phyloP scores from a whole-genome alignment of 768 basidiomycete genomes.

The Suillus cothurnatus region DNA sequence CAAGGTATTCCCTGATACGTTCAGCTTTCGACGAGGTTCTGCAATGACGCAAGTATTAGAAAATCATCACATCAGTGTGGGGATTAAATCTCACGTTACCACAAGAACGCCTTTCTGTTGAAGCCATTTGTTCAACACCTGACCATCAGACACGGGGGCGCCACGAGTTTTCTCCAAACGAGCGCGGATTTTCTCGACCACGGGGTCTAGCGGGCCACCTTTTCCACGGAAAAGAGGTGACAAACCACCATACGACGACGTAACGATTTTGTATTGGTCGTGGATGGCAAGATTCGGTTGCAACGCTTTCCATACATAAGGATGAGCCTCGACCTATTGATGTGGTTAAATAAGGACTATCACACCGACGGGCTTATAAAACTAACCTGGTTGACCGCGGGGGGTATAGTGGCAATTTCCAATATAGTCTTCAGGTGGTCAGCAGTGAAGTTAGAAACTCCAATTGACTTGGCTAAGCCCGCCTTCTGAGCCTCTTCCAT shows the following conservation, averaged over 20 bases:
- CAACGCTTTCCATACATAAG: conserved; percentile 49
- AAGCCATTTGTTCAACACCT: conserved; percentile 34
- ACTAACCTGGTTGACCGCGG: conserved; percentile 56
- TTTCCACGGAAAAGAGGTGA: conserved; percentile 37
- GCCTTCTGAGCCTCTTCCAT: conserved; percentile 58
- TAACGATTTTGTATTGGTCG: conserved; percentile 40
- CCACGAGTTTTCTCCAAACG: conserved; percentile 30
- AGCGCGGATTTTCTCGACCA: conserved; percentile 36
- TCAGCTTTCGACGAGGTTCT: conserved; percentile 38
- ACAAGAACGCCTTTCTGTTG: conserved; percentile 33
- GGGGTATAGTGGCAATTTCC: conserved; percentile 44
- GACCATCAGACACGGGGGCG: conserved; percentile 27
- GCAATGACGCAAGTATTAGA: background rate
- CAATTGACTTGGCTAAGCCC: conserved; percentile 44
- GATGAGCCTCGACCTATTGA: conserved; percentile 53
- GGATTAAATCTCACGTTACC: conserved; percentile 29
- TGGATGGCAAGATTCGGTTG: conserved; percentile 37
- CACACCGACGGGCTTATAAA: background rate
- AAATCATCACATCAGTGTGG: background rate
- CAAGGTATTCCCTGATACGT: conserved; percentile 36
- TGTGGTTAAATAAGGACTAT: background rate
- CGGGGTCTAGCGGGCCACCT: conserved; percentile 43
- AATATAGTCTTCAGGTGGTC: conserved; percentile 46
- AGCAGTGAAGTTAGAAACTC: conserved; percentile 57
- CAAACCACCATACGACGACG: conserved; percentile 43